phyloP scores from a whole-genome alignment of 2,329 filamentous ascomycete species.

The Aspergillus intermedius region DNA sequence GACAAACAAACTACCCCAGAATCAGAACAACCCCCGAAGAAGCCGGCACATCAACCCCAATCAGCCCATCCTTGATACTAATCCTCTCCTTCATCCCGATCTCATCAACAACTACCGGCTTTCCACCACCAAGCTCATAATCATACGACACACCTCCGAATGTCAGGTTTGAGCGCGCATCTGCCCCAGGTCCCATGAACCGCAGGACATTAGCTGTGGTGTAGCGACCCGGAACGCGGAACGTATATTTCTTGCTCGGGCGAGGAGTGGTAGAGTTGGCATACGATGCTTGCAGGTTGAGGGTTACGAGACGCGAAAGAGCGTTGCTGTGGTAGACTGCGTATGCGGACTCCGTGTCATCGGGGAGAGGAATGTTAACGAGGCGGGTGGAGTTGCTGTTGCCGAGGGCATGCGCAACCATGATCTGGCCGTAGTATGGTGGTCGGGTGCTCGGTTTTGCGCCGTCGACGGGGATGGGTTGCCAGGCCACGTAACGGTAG shows the following conservation, averaged over 20 bases:
- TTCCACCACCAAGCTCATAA: conserved; percentile 11
- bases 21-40: not conserved
- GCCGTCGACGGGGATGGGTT: conserved; percentile 9
- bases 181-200: conserved; percentile 4
- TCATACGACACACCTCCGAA: conserved; percentile 13
- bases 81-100: not conserved
- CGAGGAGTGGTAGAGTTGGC: not conserved
- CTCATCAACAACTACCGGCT: conserved; percentile 5
- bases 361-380: conserved; percentile 6
- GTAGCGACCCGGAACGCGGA: conserved; percentile 1
- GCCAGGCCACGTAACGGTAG: too few relatives aligned
- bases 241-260: conserved; percentile 4
- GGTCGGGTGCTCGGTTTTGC: conserved; percentile 6
- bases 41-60: not conserved
- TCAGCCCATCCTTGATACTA: not conserved
- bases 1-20: not conserved
- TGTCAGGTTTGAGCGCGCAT: conserved; percentile 4
- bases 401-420: conserved; percentile 9
- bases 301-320: conserved; percentile 2
- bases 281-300: conserved; percentile 5
- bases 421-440: conserved; percentile 15
- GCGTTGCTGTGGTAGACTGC: conserved; percentile 1
- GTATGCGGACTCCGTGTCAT: conserved; percentile 6
- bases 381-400: conserved; percentile 3
- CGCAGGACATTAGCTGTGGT: not conserved